Base-by-base conservation (phyloP, 2,329 filamentous ascomycete species). In the Penicillium sp. region DNA sequence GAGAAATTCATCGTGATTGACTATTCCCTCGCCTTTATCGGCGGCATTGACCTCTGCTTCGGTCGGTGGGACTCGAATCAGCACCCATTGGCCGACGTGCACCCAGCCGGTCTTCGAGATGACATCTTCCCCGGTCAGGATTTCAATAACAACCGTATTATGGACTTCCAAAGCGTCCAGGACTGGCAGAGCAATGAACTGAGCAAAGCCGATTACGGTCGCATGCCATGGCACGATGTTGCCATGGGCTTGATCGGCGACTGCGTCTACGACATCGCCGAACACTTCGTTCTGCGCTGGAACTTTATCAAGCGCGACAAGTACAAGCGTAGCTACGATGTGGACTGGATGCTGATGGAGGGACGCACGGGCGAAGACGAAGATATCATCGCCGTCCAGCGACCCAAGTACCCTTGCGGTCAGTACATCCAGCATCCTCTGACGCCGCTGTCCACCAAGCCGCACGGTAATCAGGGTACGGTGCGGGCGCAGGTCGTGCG, bases 151-250 rank as follows among this genome's bases (percentile, higher is more conserved):
- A 97, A 96, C 71, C 86, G 93, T 33, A 87, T 97, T 64, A 90
- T 96, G 88, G 94, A 99, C 67, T 99, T 97, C 71, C 83, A 97
- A 65, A 89, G 88, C 28, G 94, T 97, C 1, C 74, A 90, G 26
- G 88, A 97, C 68, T 97, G 93, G 93, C 91, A 94, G 73, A 85
- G 88, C 46, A 97, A 99, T 62, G 91, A 96, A 71, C 79, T 97
- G 14, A 91, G 87, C 72, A 97, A 97, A 75, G 87, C 89, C 3
- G 91, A 96, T 45, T 95, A 88, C 65, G 92, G 92, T 7, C 88
- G 94, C 26, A 97, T 99, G 94, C 93, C 93, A 0, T 99, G 94
- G 94, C 92, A 97, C 69, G 94, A 99, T 71, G 92, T 97, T 3
- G 83, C 90, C 9, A 95, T 97, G 89, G 92, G 89, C 11, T 65